Base-by-base conservation (phyloP, 148 eudicot species). In the Polygonum aviculare region DNA sequence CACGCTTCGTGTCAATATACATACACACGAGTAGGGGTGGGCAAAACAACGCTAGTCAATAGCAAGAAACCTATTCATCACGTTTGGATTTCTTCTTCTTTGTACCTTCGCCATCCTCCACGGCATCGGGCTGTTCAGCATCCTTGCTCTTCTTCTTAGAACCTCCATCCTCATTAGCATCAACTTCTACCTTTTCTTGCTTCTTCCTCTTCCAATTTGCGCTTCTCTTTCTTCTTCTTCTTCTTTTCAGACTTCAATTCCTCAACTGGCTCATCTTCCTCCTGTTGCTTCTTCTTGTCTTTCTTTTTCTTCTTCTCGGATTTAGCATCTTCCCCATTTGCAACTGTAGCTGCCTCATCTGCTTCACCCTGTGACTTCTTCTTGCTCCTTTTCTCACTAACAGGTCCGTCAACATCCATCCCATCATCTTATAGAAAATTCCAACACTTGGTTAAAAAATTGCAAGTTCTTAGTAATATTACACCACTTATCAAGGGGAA, bases 201-300 rank as follows among this genome's bases (percentile, higher is more conserved):
- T 35, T 65, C 10, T 60, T 84, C 83, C 74, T 86, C 75, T 59
- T 87, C 90, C 44, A 80, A 60, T 79, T 81, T 87, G n/a, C 91
- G 85, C 77, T 90, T 90, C 71, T 90, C 92, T 74, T 91, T 85
- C 82, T 84, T 91, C 85, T 88, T 84, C 85, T 88, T 84, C 9
- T 67, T 67, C 85, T 89, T 91, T 74, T 78, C 90, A 0, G 88
- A 77, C 77, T 88, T 89, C 3, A 79, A 72, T 8, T 84, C 91
- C 75, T 75, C 81, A 0, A 49, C 72, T 0, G 65, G 39, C 19
- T 72, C 82, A 12, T 69, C 78, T 40, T 79, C 78, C 69, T 50
- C 82, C 55, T 19, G 19, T 12, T 72, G 70, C 78, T 82, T 69
- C 38, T 77, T 47, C n/a, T 82, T 63, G 26, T 80, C 75, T 49